Conservation (phyloP, 768 basidiomycete genomes). For the Calocybe gangraenosa region DNA sequence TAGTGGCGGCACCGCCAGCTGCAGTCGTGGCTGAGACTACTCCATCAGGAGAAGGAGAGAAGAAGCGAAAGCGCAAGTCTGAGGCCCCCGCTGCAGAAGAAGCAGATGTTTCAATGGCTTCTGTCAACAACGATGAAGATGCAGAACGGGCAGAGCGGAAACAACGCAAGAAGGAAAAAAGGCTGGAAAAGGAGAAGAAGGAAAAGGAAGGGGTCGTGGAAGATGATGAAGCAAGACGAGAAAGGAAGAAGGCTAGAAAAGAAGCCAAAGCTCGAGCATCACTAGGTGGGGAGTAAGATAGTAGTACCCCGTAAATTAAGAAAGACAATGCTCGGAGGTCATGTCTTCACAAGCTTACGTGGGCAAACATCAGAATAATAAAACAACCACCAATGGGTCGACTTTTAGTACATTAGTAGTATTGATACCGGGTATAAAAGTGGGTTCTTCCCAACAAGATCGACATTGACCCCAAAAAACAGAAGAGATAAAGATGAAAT, state of each 20-base stretch:
- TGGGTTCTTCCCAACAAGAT: conserved; percentile 13
- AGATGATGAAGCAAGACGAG: conserved; percentile 58
- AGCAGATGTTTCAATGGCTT: conserved; percentile 38
- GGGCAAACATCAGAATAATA: background rate
- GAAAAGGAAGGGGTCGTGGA: conserved; percentile 37
- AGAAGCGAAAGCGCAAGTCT: conserved; percentile 83
- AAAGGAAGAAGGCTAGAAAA: conserved; percentile 63
- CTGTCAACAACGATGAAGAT: conserved; percentile 33
- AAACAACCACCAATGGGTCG: background rate
- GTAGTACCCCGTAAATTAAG: too few species aligned
- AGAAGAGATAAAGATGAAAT: conserved; percentile 15
- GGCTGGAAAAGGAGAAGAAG: conserved; percentile 43
- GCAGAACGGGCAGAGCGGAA: conserved; percentile 54
- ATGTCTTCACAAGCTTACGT: too few species aligned
- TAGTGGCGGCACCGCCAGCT: conserved; percentile 20
- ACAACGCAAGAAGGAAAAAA: conserved; percentile 63
- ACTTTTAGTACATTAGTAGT: conserved; percentile 1
- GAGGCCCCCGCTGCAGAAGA: conserved; percentile 42
- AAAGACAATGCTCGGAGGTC: too few species aligned
- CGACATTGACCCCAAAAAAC: conserved; percentile 13
- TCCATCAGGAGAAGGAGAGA: conserved; percentile 66
- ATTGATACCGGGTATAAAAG: conserved; percentile 17
- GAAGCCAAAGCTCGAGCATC: conserved; percentile 58
- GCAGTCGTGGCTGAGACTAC: conserved; percentile 12
- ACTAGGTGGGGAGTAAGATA: conserved; percentile 29